Evolutionary conservation across 495 filamentous ascomycete genomes (phyloP).

Genomic region (Aspergillus funiculosus): DNA sequence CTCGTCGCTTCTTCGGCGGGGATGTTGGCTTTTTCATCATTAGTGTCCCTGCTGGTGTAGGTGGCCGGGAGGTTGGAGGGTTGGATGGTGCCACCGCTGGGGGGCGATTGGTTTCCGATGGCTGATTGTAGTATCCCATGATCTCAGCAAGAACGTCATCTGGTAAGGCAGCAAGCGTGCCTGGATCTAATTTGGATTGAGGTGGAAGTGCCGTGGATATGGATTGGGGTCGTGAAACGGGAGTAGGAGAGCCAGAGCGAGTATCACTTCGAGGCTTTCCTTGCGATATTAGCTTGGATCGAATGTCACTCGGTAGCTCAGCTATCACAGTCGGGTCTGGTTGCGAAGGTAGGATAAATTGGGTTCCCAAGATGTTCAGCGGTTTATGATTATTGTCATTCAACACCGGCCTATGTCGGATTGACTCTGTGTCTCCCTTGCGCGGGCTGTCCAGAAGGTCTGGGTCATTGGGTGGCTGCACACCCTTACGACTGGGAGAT

Average conservation of each 20-base stretch:
- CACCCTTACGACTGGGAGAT: conserved; percentile 31
- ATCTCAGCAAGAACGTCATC: conserved; percentile 79
- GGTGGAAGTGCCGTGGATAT: conserved; percentile 31
- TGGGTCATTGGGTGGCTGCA: conserved; percentile 34
- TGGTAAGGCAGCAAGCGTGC: conserved; percentile 70
- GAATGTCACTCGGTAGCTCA: conserved; percentile 74
- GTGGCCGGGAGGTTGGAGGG: conserved; percentile 29
- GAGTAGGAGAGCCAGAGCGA: conserved; percentile 29
- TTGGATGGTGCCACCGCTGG: conserved; percentile 41
- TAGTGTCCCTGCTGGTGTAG: conserved; percentile 27
- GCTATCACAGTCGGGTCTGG: conserved; percentile 68
- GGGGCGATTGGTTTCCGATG: conserved; percentile 20
- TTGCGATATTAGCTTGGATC: conserved; percentile 59
- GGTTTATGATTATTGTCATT: conserved; percentile 56
- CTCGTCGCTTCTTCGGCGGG: conserved; percentile 54
- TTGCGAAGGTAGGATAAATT: conserved; percentile 81
- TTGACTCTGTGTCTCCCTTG: conserved; percentile 52
- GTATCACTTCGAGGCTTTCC: conserved; percentile 31
- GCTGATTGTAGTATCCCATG: conserved; percentile 55
- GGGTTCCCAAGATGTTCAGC: conserved; percentile 74
- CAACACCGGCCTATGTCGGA: conserved; percentile 36
- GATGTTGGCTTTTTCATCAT: conserved; percentile 46
- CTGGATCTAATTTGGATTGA: conserved; percentile 62
- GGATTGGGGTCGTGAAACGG: conserved; percentile 19
- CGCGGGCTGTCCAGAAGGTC: conserved; percentile 61